Base-by-base conservation (phyloP, 1,139 yeast genomes). In the Saccharomyces hybrid region DNA sequence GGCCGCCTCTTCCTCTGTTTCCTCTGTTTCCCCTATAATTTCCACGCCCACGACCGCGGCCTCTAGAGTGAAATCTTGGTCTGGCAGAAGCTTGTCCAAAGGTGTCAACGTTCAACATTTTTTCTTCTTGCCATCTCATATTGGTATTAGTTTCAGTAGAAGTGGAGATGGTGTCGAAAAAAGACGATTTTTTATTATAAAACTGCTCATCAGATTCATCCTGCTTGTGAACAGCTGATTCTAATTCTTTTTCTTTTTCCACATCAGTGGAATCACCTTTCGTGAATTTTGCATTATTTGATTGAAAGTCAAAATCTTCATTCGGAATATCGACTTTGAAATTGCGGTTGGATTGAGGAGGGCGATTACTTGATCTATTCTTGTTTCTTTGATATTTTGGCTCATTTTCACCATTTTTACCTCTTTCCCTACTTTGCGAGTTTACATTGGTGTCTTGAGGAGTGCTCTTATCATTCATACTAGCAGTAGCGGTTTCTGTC, bases 91-190 rank as follows among this genome's bases (percentile, higher is more conserved):
- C 65, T 67, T 82, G 81, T 25, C 88, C 88, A 67, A 82, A 83
- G 2, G 88, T 83, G 64, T 82, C 87, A 68, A 76, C 65, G 62
- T 82, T 81, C 64, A 81, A 70, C 38, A 67, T 70, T 62, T 78
- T 80, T 63, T 83, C 88, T 58, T 81, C 85, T 47, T 76, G 69
- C 87, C 88, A 82, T 68, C 81, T 79, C 81, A 81, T 74, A 41
- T 65, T 69, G 6, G 65, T 64, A 48, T 63, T 73, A 53, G 64
- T 68, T 62, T 73, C 71, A 13, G 79, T 71, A 6, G 80, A 73
- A 6, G 88, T 82, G 8, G 95, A 85, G 58, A 89, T 79, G 56
- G 80, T 81, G 70, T 89, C 96, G 63, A 89, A 89, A 68, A 89
- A 89, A 1, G 96, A 88, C 11, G 88, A 79, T 62, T 78, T 79